Evolutionary conservation across 371 early-diverging fungal genomes (phyloP), one percentile per base, ranked within the genome.

Genomic region (Mortierella sp.): DNA sequence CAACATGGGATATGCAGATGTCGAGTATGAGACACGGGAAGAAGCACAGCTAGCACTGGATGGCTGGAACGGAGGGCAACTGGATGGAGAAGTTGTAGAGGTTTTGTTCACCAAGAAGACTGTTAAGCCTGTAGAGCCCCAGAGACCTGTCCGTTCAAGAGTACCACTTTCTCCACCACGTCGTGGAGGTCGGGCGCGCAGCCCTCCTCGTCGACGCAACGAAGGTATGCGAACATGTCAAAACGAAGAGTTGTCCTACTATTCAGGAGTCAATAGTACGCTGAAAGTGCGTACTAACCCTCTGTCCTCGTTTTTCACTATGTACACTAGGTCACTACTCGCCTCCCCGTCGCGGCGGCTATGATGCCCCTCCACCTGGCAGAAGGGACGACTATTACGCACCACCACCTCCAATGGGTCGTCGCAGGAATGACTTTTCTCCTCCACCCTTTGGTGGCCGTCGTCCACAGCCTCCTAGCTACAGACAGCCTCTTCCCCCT

Each of bases 11-110:
- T 89, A 83, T 43, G 92, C 92, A 34, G 90, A 89, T 76, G 80
- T 93, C 73, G 91, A 93, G 76, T 93, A 82, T 75, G 91, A 89
- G 73, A 91, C 89, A 0, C 88, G 89, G 24, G 90, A 91, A 71
- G 91, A 91, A 11, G 91, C 91, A 11, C 85, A 89, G 40, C 81
- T 88, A 75, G 92, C 91, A n/a, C 81, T 93, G 21, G 89, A 89
- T 31, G 89, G 87, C 51, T 92, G 92, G 92, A 89, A 92, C 73
- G 89, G 89, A 59, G 93, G 91, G 61, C 92, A 92, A 82, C 81
- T 92, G 85, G 93, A 91, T 86, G 92, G 92, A 44, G 88, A 91
- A 61, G 71, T 86, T 31, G 72, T 86, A 2, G 74, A 76, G 43
- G 79, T 77, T 21, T 19, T 48, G 21, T 81, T 86, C 64, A 70